Evolutionary conservation across 164 flowering plant genomes (phyloP).

Genomic region (Magnolia kwangsiensis): DNA sequence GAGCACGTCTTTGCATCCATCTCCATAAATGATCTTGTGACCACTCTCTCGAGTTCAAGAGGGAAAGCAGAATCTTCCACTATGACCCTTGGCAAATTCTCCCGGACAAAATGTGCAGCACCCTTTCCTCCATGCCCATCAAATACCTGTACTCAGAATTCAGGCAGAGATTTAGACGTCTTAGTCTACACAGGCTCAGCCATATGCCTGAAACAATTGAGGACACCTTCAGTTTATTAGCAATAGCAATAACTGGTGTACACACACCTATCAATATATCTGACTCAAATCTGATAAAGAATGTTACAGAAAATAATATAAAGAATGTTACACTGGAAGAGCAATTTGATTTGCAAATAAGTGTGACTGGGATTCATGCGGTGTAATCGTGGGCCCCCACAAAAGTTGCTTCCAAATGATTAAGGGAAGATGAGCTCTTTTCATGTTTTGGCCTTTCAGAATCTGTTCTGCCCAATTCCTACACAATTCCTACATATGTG

Average conservation of each 20-base stretch:
- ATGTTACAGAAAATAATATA: neutral
- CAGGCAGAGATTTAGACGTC: conserved; percentile 10
- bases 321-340: neutral
- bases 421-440: too few relatives aligned
- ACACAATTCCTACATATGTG: too few relatives aligned
- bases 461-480: too few relatives aligned
- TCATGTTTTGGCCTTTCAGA: too few relatives aligned
- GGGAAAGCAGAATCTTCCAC: conserved; percentile 93
- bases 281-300: neutral
- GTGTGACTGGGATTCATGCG: neutral
- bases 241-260: neutral
- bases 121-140: conserved; percentile 95
- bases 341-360: neutral
- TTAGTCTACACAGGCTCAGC: neutral
- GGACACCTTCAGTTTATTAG: neutral
- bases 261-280: neutral
- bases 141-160: conserved; percentile 56
- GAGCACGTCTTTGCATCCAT: conserved; percentile 69
- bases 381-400: too few relatives aligned
- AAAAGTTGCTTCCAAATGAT: too few relatives aligned
- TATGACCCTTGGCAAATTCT: conserved; percentile 79
- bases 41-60: conserved; percentile 80
- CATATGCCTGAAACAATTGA: neutral
- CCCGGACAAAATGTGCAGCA: conserved; percentile 90
- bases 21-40: conserved; percentile 66